Conservation (phyloP, 805 yeast genomes). For the Teunomyces panamensis region DNA sequence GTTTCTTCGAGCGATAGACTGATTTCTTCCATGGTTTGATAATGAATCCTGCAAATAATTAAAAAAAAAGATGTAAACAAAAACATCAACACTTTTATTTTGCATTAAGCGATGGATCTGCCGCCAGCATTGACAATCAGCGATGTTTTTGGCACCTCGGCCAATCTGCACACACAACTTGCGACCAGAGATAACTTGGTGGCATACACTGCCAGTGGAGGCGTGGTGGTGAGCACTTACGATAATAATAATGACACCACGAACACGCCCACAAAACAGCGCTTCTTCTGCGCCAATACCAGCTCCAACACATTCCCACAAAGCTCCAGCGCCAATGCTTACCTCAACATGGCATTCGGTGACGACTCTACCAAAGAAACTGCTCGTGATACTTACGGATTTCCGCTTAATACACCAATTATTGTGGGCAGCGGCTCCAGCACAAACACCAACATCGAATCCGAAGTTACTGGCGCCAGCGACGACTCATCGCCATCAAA, state of each 20-base stretch:
- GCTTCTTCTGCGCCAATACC: conserved; percentile 52
- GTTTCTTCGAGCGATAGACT: conserved; percentile 41
- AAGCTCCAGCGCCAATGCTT: conserved; percentile 23
- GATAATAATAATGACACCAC: conserved; percentile 9
- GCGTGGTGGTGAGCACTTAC: conserved; percentile 49
- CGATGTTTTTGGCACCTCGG: conserved; percentile 44
- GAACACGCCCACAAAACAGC: conserved; percentile 28
- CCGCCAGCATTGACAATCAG: conserved; percentile 8
- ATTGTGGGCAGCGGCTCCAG: conserved; percentile 15
- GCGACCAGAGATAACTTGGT: conserved; percentile 37
- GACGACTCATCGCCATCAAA: conserved; percentile 19
- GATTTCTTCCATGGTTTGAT: conserved; percentile 5
- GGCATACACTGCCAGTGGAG: conserved; percentile 59
- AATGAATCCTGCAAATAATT: conserved; percentile 4
- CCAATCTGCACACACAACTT: conserved; percentile 40
- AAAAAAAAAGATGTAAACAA: background rate
- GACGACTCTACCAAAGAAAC: conserved; percentile 8
- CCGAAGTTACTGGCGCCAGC: conserved; percentile 2
- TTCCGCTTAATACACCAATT: conserved; percentile 21
- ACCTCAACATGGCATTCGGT: conserved; percentile 22
- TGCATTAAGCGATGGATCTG: too few relatives aligned
- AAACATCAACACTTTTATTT: background rate
- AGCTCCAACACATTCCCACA: conserved; percentile 1
- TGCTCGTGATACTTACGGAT: conserved; percentile 35
- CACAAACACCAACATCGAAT: conserved; percentile 7